phyloP scores from a whole-genome alignment of 1,284 basidiomycete species.

The Irpex sp. region DNA sequence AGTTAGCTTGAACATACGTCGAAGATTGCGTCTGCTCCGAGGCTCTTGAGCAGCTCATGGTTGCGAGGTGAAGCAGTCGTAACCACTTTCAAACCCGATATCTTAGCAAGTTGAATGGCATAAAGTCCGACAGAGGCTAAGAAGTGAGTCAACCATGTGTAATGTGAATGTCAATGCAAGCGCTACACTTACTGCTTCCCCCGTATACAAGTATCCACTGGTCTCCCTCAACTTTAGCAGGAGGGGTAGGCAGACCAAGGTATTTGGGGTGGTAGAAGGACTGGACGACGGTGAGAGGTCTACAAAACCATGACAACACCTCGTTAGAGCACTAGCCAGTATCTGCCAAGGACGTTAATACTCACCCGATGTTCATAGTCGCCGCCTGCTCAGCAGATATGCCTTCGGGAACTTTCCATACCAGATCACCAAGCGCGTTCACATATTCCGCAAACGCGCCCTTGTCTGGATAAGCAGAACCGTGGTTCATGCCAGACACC shows the following conservation, averaged over 20 bases:
- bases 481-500: conserved; percentile 19
- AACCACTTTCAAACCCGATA: conserved; percentile 35
- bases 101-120: conserved; percentile 38
- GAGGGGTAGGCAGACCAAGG: conserved; percentile 22
- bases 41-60: conserved; percentile 30
- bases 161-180: not conserved
- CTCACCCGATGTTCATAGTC: conserved; percentile 31
- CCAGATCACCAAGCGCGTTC: conserved; percentile 24
- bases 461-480: conserved; percentile 16
- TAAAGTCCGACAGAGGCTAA: conserved; percentile 36
- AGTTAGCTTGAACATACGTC: conserved; percentile 18
- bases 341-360: not conserved
- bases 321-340: not conserved
- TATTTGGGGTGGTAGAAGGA: conserved; percentile 25
- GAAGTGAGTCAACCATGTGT: not conserved
- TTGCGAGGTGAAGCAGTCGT: conserved; percentile 36
- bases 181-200: conserved; percentile 22
- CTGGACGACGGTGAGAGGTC: conserved; percentile 31
- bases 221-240: conserved; percentile 13
- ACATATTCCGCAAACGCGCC: conserved; percentile 37
- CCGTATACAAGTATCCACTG: conserved; percentile 28
- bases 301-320: conserved; percentile 1
- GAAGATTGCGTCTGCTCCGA: conserved; percentile 37
- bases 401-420: conserved; percentile 27
- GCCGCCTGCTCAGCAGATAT: conserved; percentile 32